These are phyloP conservation scores for Entelexis paramagnoliae DNA, from an alignment of 1,139 yeast species.

Conservation along the genomic window DNA sequence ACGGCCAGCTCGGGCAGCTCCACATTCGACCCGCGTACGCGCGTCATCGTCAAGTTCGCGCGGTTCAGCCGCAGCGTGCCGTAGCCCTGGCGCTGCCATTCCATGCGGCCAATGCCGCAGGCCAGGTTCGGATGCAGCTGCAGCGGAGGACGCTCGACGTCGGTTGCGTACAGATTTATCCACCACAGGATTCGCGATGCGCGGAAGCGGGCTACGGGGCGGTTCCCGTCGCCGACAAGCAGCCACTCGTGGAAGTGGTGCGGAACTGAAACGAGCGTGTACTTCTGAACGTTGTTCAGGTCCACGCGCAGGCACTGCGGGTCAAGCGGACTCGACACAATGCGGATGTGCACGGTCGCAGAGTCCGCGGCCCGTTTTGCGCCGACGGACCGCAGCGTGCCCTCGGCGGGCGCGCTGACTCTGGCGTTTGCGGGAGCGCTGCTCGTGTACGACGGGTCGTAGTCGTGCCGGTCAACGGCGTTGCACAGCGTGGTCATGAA, in stretches of 20 bases:
- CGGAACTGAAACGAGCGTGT: not conserved
- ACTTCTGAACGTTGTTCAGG: not conserved
- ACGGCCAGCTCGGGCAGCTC: not conserved
- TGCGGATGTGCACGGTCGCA: not conserved
- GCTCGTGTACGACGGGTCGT: not conserved
- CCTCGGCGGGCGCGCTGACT: not conserved
- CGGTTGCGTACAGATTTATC: not conserved
- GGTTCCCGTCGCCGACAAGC: not conserved
- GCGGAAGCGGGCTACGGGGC: not conserved
- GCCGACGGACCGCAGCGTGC: not conserved
- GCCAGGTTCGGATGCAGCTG: not conserved
- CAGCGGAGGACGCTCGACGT: not conserved
- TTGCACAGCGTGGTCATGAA: not conserved
- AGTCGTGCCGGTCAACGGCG: not conserved
- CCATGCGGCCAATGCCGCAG: slow-evolving; percentile 1
- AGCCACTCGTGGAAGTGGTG: not conserved
- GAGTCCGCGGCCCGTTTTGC: not conserved
- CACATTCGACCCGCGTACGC: not conserved
- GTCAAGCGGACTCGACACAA: not conserved
- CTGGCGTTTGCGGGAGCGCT: not conserved
- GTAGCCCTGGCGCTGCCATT: not conserved
- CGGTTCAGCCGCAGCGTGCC: not conserved
- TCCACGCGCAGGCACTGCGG: not conserved
- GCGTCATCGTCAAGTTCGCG: not conserved
- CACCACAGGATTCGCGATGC: not conserved